Conservation (phyloP, 176 grass and related monocot genomes). For the Alloteropsis semialata region DNA sequence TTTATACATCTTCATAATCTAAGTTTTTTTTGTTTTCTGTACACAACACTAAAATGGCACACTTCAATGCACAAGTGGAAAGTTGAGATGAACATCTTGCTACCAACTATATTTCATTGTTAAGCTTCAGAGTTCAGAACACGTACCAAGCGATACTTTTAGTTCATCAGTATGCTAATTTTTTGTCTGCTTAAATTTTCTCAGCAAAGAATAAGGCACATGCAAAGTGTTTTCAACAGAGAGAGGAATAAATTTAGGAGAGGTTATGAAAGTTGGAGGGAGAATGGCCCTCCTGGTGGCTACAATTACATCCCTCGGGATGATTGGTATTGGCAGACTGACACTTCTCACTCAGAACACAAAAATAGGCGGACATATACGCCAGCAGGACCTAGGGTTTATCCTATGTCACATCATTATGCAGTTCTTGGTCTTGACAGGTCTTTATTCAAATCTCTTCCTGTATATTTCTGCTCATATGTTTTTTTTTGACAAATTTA, state of each 20-base stretch:
- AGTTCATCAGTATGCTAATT: conserved; percentile 5
- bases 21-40: background rate
- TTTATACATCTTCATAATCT: conserved; percentile 24
- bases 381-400: conserved; percentile 43
- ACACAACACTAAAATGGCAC: background rate
- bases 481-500: too few relatives aligned
- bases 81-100: background rate
- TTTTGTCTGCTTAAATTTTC: conserved; percentile 23
- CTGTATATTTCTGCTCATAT: conserved; percentile 11
- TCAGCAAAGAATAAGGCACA: conserved; percentile 87
- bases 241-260: conserved; percentile 82
- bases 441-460: conserved; percentile 37
- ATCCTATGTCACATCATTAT: conserved; percentile 94
- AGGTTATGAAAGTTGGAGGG: conserved; percentile 81
- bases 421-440: conserved; percentile 90
- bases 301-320: conserved; percentile 92
- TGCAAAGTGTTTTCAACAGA: conserved; percentile 99
- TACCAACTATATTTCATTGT: background rate
- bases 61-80: background rate
- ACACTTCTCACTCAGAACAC: conserved; percentile 60
- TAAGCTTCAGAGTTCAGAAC: background rate
- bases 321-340: conserved; percentile 92
- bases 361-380: conserved; percentile 46
- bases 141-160: background rate
- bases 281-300: conserved; percentile 64